These are phyloP conservation scores for Diplosphaera chodatii DNA, from an alignment of 139 green algal genomes.

Conservation along the genomic window DNA sequence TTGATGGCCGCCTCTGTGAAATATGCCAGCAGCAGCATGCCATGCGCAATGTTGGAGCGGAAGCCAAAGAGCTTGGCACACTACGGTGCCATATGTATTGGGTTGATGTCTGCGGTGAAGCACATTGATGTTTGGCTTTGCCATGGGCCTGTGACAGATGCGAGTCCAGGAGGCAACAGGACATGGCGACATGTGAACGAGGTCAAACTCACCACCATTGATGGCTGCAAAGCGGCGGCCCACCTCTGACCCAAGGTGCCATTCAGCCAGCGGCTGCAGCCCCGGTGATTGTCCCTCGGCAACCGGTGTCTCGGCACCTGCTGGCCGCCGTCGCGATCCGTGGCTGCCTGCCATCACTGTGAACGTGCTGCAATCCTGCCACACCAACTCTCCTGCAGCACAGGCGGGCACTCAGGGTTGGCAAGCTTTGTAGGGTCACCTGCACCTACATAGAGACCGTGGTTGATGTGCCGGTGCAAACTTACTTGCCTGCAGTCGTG, in stretches of 20 bases:
- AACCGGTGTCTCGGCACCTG: too few species aligned
- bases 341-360: background rate
- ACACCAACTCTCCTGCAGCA: slow-evolving; percentile 10
- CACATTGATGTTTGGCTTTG: too few species aligned
- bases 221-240: background rate
- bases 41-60: slow-evolving; percentile 18
- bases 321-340: background rate
- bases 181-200: too few species aligned
- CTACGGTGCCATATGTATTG: slow-evolving; percentile 12
- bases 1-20: background rate
- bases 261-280: background rate
- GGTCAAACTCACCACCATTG: too few species aligned
- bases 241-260: background rate
- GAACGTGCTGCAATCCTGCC: slow-evolving; percentile 12
- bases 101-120: slow-evolving; percentile 18
- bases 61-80: slow-evolving; percentile 13
- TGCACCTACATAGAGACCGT: too few species aligned
- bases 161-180: too few species aligned
- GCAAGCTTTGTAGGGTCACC: too few species aligned
- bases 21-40: slow-evolving; percentile 4
- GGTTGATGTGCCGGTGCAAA: too few species aligned
- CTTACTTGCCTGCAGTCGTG: too few species aligned
- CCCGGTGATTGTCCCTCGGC: too few species aligned
- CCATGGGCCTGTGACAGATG: too few species aligned
- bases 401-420: too few species aligned